Base-by-base conservation (phyloP, 805 yeast species). In the Candida lessepsii region DNA sequence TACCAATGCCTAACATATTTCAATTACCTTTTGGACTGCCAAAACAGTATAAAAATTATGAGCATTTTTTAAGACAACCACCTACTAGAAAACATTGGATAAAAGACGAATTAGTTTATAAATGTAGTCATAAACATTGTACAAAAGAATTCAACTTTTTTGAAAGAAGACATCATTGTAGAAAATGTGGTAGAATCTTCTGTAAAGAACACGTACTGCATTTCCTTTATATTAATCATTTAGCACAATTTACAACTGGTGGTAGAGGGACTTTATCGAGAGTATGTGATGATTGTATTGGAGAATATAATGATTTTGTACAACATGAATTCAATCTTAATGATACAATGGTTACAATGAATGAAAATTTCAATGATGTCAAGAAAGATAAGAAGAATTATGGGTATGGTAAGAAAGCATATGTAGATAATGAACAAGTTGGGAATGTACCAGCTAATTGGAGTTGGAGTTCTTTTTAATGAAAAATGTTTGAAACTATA, bases 81-180 rank as follows among this genome's bases (percentile, higher is more conserved):
- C 86, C 86, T 2, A 75, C 84, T 0, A 65, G 78, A 35, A 66
- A 63, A 7, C 91, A 84, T 54, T 85, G 93, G 93, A 69, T 81
- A 38, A 79, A 86, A 18, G 96, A 91, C 60, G 74, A 74, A 33
- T 57, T 76, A 15, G 77, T 85, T 26, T 60, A 69, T 35, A 70
- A 75, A 36, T 91, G 98, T 59, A 72, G 76, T 10, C 71, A 74
- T 17, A 46, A 54, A 4, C 6, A 42, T 18, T 91, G 98, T 63
- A 66, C 72, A 37, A 77, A 74, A 52, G 56, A 70, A 13, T 90
- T 91, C 64, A 82, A 89, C 26, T 81, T 81, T 51, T 83, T 80
- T 67, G 96, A 76, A 58, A 76, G 90, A 51, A 73, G 81, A 47
- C 95, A 86, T 56, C 95, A 86, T 65, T 86, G 95, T 57, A 75